A percentile compares a stretch with the other conserved stretches of the same genome.
These are phyloP conservation scores for Gnomoniopsis smithogilvyi DNA, from an alignment of 2,329 filamentous ascomycete genomes.

Conservation along the genomic window DNA sequence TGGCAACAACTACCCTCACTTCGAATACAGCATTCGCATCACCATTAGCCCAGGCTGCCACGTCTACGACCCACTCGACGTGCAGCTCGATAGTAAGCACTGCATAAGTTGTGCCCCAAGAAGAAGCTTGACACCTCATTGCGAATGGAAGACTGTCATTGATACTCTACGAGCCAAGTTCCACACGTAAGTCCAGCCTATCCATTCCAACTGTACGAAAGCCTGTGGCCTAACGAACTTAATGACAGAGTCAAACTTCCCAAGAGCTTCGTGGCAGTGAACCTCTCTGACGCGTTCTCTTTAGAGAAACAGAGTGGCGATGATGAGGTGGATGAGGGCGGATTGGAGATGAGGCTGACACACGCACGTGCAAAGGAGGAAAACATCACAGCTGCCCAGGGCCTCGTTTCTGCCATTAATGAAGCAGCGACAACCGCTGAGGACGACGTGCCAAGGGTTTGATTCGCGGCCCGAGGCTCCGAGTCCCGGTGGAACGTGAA, in stretches of 20 bases:
- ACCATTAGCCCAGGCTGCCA: constrained; percentile 95
- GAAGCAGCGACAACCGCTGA: constrained; percentile 6
- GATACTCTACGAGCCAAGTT: constrained; percentile 94
- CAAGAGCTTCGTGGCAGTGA: constrained; percentile 64
- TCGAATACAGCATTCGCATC: constrained; percentile 94
- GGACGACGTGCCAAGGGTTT: background rate
- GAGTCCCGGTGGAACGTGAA: background rate
- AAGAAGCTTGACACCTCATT: constrained; percentile 83
- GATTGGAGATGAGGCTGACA: constrained; percentile 43
- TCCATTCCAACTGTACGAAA: background rate
- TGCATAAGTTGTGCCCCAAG: constrained; percentile 94
- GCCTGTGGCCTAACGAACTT: background rate
- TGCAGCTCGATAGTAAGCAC: constrained; percentile 93
- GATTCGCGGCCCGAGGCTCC: background rate
- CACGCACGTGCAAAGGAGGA: constrained; percentile 2
- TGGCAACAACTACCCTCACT: constrained; percentile 63
- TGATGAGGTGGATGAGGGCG: constrained; percentile 13
- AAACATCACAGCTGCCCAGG: background rate
- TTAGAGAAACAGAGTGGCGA: constrained; percentile 53
- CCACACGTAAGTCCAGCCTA: constrained; percentile 67
- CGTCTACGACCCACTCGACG: constrained; percentile 92
- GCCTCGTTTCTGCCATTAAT: background rate
- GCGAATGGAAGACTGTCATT: constrained; percentile 95
- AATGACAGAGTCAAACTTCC: constrained; percentile 59
- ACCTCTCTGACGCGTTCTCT: constrained; percentile 59